Conservation (phyloP, 352 stramenopile genomes). For the Globisporangium viniferum region DNA sequence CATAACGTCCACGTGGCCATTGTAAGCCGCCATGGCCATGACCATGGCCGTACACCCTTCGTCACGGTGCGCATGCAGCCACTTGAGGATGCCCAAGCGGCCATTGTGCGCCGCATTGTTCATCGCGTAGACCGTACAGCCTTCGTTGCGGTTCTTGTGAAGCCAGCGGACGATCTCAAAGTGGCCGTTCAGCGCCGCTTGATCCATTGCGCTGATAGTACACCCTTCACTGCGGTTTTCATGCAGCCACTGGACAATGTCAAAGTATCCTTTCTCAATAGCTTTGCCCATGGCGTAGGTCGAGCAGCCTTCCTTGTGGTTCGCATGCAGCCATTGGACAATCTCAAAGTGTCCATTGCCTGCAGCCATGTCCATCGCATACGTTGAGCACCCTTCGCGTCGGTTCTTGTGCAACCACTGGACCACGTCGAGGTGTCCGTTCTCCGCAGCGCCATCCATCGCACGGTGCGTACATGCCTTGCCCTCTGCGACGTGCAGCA, state of each 20-base stretch:
- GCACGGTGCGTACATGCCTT: neutral
- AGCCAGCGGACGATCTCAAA: slow-evolving; percentile 4
- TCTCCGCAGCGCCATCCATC: neutral
- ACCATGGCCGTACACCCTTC: slow-evolving; percentile 15
- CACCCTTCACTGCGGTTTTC: slow-evolving; percentile 16
- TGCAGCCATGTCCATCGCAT: slow-evolving; percentile 15
- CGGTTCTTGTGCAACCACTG: slow-evolving; percentile 15
- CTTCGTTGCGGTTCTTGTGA: slow-evolving; percentile 9
- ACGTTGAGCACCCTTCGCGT: neutral
- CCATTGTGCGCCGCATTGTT: neutral
- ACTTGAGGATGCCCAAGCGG: neutral
- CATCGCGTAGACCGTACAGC: slow-evolving; percentile 19
- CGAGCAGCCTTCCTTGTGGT: slow-evolving; percentile 12
- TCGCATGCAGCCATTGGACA: neutral
- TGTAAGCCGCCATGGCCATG: slow-evolving; percentile 12
- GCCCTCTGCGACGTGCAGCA: neutral
- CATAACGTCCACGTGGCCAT: neutral
- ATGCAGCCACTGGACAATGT: slow-evolving; percentile 25
- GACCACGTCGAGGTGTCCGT: slow-evolving; percentile 16
- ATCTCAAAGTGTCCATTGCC: slow-evolving; percentile 1
- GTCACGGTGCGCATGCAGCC: slow-evolving; percentile 5
- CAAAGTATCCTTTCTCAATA: too few relatives aligned
- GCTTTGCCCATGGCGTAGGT: slow-evolving; percentile 8
- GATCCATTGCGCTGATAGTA: too few relatives aligned
- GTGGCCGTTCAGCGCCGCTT: neutral